phyloP scores from a whole-genome alignment of 2,329 filamentous ascomycete genomes.

The Talaromyces sp. region DNA sequence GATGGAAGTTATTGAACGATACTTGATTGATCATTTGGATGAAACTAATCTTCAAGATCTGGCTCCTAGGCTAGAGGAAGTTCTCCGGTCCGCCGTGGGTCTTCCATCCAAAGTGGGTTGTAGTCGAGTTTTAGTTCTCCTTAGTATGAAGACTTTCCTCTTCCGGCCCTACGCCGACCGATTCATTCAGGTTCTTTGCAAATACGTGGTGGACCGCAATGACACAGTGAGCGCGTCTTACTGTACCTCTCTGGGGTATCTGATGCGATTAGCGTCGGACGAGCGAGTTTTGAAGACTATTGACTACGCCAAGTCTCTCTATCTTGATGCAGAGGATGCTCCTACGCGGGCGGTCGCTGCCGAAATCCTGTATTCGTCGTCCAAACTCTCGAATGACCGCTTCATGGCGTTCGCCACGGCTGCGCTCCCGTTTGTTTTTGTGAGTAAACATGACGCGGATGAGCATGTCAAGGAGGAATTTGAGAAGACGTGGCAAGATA shows the following conservation, averaged over 20 bases:
- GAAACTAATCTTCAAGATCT: conserved; percentile 74
- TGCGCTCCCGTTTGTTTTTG: conserved; percentile 83
- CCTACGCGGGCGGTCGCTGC: conserved; percentile 72
- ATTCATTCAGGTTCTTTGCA: conserved; percentile 77
- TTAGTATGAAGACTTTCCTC: conserved; percentile 75
- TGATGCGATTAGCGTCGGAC: conserved; percentile 68
- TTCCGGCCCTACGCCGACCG: conserved; percentile 74
- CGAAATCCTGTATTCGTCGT: conserved; percentile 79
- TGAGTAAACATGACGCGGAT: conserved; percentile 83
- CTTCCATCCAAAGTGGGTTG: conserved; percentile 94
- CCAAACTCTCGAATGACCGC: conserved; percentile 84
- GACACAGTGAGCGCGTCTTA: conserved; percentile 91
- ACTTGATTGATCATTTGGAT: conserved; percentile 77
- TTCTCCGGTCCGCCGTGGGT: conserved; percentile 83
- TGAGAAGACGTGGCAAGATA: conserved; percentile 83
- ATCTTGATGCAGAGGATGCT: conserved; percentile 81
- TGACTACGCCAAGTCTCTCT: conserved; percentile 66
- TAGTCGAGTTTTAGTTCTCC: conserved; percentile 77
- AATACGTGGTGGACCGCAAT: conserved; percentile 85
- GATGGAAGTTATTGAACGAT: conserved; percentile 88
- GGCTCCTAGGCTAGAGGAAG: conserved; percentile 70
- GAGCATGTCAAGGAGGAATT: conserved; percentile 80
- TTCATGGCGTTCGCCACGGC: conserved; percentile 76
- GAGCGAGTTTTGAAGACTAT: conserved; percentile 60
- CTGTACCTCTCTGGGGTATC: conserved; percentile 81